Conservation (phyloP, 257 asterid species). For the Misopates orontium region DNA sequence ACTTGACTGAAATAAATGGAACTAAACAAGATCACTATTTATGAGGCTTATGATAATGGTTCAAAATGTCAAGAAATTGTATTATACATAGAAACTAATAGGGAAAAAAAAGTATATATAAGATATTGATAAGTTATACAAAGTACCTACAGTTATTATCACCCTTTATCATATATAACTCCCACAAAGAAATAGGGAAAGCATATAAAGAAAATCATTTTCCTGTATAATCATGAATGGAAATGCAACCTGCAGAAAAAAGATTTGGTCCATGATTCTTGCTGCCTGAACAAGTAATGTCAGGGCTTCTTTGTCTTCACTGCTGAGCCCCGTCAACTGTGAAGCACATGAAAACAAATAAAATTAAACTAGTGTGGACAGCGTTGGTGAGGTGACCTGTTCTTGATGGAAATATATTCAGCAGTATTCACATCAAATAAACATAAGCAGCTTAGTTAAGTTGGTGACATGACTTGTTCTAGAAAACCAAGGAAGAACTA, state of each 20-base stretch:
- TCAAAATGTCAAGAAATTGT: not conserved
- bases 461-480: too few relatives aligned
- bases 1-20: not conserved
- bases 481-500: too few relatives aligned
- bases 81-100: not conserved
- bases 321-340: constrained; percentile 74
- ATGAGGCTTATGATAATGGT: constrained; percentile 6
- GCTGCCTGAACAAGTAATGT: constrained; percentile 71
- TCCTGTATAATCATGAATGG: not conserved
- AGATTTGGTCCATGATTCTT: constrained; percentile 71
- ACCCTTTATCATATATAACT: too few relatives aligned
- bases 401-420: too few relatives aligned
- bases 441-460: too few relatives aligned
- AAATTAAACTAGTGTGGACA: constrained; percentile 3
- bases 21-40: constrained; percentile 8
- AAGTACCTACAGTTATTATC: too few relatives aligned
- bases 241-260: constrained; percentile 67
- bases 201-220: not conserved
- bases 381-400: not conserved
- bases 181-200: not conserved
- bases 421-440: too few relatives aligned
- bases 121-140: too few relatives aligned
- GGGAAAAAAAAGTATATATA: too few relatives aligned
- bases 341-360: constrained; percentile 14
- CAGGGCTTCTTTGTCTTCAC: constrained; percentile 71